Conservation (phyloP, 1,284 basidiomycete genomes). For the Heterobasidion annosum region DNA sequence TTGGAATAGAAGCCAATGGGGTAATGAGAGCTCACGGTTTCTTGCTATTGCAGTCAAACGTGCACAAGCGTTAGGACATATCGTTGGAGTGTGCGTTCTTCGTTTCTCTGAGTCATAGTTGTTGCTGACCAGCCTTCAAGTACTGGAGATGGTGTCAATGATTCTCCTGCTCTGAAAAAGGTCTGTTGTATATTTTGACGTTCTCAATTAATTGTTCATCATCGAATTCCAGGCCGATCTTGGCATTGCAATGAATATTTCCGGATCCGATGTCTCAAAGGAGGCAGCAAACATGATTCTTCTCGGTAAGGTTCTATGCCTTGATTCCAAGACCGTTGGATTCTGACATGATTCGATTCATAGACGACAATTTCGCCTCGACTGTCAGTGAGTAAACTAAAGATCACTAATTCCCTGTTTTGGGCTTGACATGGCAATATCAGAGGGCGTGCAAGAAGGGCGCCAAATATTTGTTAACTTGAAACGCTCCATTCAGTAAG, state of each 20-base stretch:
- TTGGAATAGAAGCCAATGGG: not conserved
- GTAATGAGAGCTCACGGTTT: not conserved
- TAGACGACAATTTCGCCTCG: slow-evolving; percentile 53
- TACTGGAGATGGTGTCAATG: slow-evolving; percentile 63
- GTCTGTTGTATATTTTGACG: not conserved
- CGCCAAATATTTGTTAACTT: slow-evolving; percentile 63
- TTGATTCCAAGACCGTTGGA: not conserved
- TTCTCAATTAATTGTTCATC: no score
- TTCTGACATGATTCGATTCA: slow-evolving; percentile 24
- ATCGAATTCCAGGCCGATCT: slow-evolving; percentile 44
- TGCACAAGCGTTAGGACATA: slow-evolving; percentile 60
- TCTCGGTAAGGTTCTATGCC: slow-evolving; percentile 29
- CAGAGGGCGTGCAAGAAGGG: slow-evolving; percentile 60
- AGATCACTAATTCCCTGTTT: no score
- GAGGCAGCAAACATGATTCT: slow-evolving; percentile 71
- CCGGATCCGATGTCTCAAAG: slow-evolving; percentile 65
- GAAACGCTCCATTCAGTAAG: slow-evolving; percentile 57
- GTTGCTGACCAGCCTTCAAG: slow-evolving; percentile 9
- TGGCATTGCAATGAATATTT: slow-evolving; percentile 70
- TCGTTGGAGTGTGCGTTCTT: slow-evolving; percentile 54
- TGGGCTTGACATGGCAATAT: no score
- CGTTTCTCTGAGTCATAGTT: slow-evolving; percentile 1
- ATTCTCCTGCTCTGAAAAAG: slow-evolving; percentile 54
- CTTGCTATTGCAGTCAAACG: slow-evolving; percentile 40
- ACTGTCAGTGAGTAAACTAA: slow-evolving; percentile 50